A percentile compares a stretch with the other conserved stretches of the same genome.
phyloP scores from a whole-genome alignment of 2,329 filamentous ascomycete genomes.

The Berkeleyomyces basicola region DNA sequence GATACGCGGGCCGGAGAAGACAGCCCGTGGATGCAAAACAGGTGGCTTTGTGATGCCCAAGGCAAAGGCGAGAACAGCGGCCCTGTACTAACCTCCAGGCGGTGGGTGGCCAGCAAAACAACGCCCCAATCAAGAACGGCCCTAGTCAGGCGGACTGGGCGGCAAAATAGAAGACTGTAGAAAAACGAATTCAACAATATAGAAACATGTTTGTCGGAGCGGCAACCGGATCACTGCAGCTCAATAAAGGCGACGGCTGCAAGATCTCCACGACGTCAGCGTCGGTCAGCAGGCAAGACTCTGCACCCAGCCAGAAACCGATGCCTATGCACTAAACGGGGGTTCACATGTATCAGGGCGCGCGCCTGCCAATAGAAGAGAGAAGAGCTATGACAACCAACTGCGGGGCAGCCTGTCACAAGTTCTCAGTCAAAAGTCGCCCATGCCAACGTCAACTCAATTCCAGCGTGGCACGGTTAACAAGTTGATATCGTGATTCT shows the following conservation, averaged over 20 bases:
- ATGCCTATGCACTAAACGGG: not conserved
- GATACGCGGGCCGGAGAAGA: not conserved
- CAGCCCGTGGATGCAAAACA: not conserved
- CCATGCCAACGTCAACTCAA: no score
- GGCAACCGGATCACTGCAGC: not conserved
- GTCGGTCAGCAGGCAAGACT: not conserved
- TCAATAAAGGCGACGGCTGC: not conserved
- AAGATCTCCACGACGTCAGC: not conserved
- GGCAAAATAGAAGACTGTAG: not conserved
- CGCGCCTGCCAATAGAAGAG: not conserved
- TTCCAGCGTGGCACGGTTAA: no score
- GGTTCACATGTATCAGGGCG: not conserved
- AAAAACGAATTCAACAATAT: constrained; percentile 1
- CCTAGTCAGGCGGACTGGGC: not conserved
- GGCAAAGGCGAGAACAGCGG: not conserved
- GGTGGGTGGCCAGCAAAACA: not conserved
- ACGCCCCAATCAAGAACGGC: not conserved
- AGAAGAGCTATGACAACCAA: not conserved
- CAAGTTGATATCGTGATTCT: no score
- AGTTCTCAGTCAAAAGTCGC: no score
- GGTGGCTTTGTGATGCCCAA: no score
- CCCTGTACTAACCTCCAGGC: not conserved
- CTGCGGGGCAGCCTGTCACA: not conserved
- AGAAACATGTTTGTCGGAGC: not conserved
- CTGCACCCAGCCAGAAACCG: not conserved